A percentile compares a stretch with the other conserved stretches of the same genome.
These are phyloP conservation scores for Phytopythium aichiense DNA, from an alignment of 352 stramenopile genomes.

Conservation along the genomic window DNA sequence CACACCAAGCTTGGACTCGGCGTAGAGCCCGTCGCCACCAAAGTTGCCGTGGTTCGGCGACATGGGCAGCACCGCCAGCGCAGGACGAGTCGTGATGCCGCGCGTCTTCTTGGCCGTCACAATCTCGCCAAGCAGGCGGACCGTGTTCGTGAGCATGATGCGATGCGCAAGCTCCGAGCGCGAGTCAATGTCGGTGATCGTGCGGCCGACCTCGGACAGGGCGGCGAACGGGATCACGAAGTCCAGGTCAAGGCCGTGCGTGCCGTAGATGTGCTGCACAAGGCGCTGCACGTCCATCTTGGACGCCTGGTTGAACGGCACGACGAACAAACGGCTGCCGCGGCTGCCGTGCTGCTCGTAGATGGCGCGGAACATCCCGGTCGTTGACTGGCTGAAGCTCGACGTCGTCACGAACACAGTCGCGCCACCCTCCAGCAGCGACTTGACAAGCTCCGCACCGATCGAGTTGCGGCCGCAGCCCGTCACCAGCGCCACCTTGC, in stretches of 20 bases:
- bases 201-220: conserved; percentile 72
- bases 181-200: conserved; percentile 73
- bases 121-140: conserved; percentile 79
- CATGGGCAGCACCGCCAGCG: conserved; percentile 72
- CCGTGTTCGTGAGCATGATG: conserved; percentile 87
- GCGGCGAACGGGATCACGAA: conserved; percentile 87
- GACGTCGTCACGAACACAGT: conserved; percentile 85
- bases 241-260: conserved; percentile 80
- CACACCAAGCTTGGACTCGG: conserved; percentile 85
- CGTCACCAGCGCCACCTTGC: conserved; percentile 84
- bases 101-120: conserved; percentile 68
- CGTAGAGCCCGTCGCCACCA: conserved; percentile 83
- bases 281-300: conserved; percentile 69
- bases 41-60: conserved; percentile 88
- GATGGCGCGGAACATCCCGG: conserved; percentile 64
- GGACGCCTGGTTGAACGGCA: conserved; percentile 86
- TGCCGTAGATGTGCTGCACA: conserved; percentile 79
- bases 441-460: conserved; percentile 77
- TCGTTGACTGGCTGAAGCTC: conserved; percentile 59
- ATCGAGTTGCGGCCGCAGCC: conserved; percentile 86
- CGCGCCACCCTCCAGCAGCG: conserved; percentile 79
- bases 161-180: conserved; percentile 79
- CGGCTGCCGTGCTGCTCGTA: conserved; percentile 85
- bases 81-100: conserved; percentile 68
- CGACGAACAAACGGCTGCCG: conserved; percentile 68